A percentile compares a stretch with the other conserved stretches of the same genome.
Evolutionary conservation across 2,329 filamentous ascomycete genomes (phyloP).

Genomic region (Hypomyces perniciosus): DNA sequence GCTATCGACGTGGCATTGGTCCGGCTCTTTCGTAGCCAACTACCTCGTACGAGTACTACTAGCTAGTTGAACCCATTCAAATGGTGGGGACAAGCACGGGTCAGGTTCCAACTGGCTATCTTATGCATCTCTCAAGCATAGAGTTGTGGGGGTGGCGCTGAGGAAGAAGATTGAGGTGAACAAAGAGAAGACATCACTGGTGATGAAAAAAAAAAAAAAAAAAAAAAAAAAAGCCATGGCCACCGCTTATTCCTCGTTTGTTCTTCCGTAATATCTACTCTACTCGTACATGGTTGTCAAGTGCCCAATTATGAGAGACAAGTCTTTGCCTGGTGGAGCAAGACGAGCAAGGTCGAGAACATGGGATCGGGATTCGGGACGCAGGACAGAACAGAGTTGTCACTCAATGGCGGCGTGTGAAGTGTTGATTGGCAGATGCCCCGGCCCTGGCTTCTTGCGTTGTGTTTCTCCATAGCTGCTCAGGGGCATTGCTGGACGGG

Average conservation of each 20-base stretch:
- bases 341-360: no score
- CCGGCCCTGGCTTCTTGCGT: background rate
- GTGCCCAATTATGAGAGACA: no score
- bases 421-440: slow-evolving; percentile 10
- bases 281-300: no score
- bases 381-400: no score
- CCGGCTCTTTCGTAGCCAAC: no score
- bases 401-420: slow-evolving; percentile 1
- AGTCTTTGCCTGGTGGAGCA: no score
- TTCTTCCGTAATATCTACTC: background rate
- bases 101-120: background rate
- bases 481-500: background rate
- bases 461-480: background rate
- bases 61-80: no score
- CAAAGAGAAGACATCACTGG: background rate
- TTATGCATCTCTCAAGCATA: background rate
- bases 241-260: background rate
- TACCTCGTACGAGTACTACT: no score
- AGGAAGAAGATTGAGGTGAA: background rate
- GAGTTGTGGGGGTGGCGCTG: background rate
- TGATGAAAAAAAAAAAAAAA: background rate
- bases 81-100: no score
- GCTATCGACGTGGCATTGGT: no score
- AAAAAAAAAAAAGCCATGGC: background rate
- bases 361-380: no score